Base-by-base conservation (phyloP, 2,329 filamentous ascomycete genomes). In the Lachnellula subtilissima region DNA sequence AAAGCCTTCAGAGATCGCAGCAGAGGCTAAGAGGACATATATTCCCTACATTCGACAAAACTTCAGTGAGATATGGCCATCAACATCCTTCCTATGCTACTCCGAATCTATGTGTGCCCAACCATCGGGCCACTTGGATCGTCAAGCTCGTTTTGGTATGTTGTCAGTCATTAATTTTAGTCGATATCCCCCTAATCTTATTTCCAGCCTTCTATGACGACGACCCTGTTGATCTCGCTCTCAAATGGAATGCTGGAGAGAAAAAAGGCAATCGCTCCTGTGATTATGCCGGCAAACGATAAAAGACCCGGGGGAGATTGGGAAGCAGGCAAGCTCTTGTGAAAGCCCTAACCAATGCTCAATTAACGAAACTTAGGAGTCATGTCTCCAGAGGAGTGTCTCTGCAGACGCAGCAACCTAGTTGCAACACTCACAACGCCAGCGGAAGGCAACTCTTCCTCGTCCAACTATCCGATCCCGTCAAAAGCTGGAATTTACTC, bases 301-400 rank as follows among this genome's bases (percentile, higher is more conserved):
- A 88, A 86, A 67, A 78, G 86, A 39, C 80, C 88, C 0, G 88
- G 88, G 9, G 88, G 88, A n/a, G 87, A 91, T 68, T 92, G 88
- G 88, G 87, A 91, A 64, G 87, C 80, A 6, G 78, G 78, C 58
- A 76, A 73, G 12, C 39, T 19, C 52, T 53, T 11, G 9, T 35
- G 19, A 12, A 32, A 32, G 12, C 32, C 23, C 5, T 32, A 43
- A 37, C 42, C n/a, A 50, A 40, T 40, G n/a, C 14, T n/a, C 23
- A 37, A 45, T 50, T 61, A 47, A 60, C 48, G 25, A 39, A 32
- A 69, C 53, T 70, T 76, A 37, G 81, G 80, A 9, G 74, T 81
- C 12, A 77, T 81, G 62, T 83, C 83, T 35, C 84, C 84, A 52
- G 85, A 88, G 73, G 88, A 91, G 71, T 86, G 86, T 62, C 79